Evolutionary conservation across 768 basidiomycete species (phyloP).

Genomic region (Rhodotorula taiwanensis): DNA sequence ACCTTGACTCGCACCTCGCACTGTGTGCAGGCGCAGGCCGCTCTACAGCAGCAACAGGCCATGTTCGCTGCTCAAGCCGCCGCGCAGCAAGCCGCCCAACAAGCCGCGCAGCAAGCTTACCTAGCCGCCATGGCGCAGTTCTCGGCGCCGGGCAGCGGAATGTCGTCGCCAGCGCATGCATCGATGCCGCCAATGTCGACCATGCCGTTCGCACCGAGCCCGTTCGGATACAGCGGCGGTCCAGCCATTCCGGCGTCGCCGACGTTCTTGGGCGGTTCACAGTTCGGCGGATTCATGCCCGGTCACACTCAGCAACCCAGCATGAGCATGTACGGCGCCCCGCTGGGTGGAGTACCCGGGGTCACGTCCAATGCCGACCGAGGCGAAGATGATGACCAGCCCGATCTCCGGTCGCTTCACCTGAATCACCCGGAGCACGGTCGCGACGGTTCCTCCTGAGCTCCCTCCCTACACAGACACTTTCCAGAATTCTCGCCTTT

Average conservation of each 20-base stretch:
- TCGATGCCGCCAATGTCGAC: slow-evolving; percentile 18
- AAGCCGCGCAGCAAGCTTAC: slow-evolving; percentile 30
- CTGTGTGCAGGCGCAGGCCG: neutral
- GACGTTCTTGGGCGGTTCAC: slow-evolving; percentile 2
- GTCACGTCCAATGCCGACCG: neutral
- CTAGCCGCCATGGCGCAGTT: slow-evolving; percentile 32
- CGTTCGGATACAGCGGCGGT: slow-evolving; percentile 1
- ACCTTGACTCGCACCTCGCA: neutral
- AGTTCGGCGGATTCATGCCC: slow-evolving; percentile 10
- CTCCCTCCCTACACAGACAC: no score
- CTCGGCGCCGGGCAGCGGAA: neutral
- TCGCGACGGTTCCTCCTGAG: no score
- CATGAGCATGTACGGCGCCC: slow-evolving; percentile 13
- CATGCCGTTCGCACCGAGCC: slow-evolving; percentile 11
- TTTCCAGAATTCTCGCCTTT: no score
- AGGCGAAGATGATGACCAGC: neutral
- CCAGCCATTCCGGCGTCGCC: slow-evolving; percentile 15
- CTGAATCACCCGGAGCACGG: no score
- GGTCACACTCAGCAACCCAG: slow-evolving; percentile 22
- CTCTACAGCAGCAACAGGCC: slow-evolving; percentile 51
- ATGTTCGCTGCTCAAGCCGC: slow-evolving; percentile 70
- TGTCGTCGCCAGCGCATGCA: slow-evolving; percentile 1
- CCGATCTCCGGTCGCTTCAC: neutral
- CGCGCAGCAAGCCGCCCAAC: slow-evolving; percentile 53
- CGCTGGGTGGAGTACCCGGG: neutral